Evolutionary conservation across 495 filamentous ascomycete genomes (phyloP).

Genomic region (Venustampulla echinocandica): DNA sequence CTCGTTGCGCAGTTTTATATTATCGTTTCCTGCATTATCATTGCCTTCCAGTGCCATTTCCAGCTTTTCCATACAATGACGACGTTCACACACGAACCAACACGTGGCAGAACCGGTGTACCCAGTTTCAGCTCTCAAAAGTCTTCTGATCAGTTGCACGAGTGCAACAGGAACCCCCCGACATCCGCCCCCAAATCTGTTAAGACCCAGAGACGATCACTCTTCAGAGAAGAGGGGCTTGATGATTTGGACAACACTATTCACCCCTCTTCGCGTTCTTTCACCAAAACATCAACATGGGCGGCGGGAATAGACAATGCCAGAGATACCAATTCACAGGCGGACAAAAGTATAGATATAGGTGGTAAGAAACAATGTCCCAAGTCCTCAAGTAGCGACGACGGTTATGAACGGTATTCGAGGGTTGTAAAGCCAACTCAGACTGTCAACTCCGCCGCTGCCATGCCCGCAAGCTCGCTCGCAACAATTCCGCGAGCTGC

Average conservation of each 20-base stretch:
- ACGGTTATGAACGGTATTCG: slow-evolving; percentile 4
- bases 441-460: slow-evolving; percentile 32
- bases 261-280: slow-evolving; percentile 1
- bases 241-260: slow-evolving; percentile 26
- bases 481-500: slow-evolving; percentile 34
- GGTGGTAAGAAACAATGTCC: not conserved
- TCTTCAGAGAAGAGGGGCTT: slow-evolving; percentile 40
- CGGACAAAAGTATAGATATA: not conserved
- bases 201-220: slow-evolving; percentile 30
- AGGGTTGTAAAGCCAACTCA: slow-evolving; percentile 20
- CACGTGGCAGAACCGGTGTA: slow-evolving; percentile 10
- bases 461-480: slow-evolving; percentile 32
- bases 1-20: no score
- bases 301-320: not conserved
- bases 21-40: not conserved
- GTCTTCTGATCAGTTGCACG: slow-evolving; percentile 37
- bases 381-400: not conserved
- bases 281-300: no score
- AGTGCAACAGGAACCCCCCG: slow-evolving; percentile 27
- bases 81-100: not conserved
- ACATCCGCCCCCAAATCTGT: slow-evolving; percentile 31
- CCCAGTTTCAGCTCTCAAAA: slow-evolving; percentile 38
- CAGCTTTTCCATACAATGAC: not conserved
- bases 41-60: not conserved
- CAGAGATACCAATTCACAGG: not conserved